Base-by-base conservation (phyloP, 129 eudicot species). In the Arctium lappa region DNA sequence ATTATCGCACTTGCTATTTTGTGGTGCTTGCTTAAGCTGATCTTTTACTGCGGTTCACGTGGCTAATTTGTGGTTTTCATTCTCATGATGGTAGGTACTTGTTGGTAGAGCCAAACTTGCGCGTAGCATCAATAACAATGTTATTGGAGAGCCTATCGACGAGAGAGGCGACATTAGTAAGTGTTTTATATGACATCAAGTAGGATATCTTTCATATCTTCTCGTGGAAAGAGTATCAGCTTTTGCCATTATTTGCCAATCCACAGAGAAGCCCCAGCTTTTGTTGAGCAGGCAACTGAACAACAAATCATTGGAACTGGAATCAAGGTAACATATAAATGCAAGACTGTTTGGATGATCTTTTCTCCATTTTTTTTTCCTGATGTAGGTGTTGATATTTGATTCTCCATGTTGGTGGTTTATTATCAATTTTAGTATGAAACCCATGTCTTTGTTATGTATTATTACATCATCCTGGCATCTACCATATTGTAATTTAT, bases 241-340 rank as follows among this genome's bases (percentile, higher is more conserved):
- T 22, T 22, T 22, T 22, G 27, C 22, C 99, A 95, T 86, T 91
- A 50, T 77, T 83, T 95, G 79, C 99, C 99, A 30, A 95, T 95
- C 37, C 99, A 95, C 73, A 88, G 97, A 86, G 99, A 95, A 87
- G 97, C 99, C 60, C 99, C 99, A 2, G 68, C 90, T 46, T 95
- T 95, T 63, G 99, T 95, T 63, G 98, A 95, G 73, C 99, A 95
- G 80, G 97, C 99, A 62, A 95, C 99, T 27, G 99, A 95, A 71
- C 99, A 95, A 76, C 87, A 95, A 79, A 93, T 93, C 69, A 98
- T 95, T 87, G 95, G 91, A 27, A 95, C 99, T 72, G 99, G 99
- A 79, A 95, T 95, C 75, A 95, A 95, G 97, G 97, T 95, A 87
- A 65, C 12, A 71, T 15, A 78, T 72, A 65, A 78, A 71, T 29